These are phyloP conservation scores for Berkeleyomyces rouxiae DNA, from an alignment of 2,329 filamentous ascomycete genomes.

Conservation along the genomic window DNA sequence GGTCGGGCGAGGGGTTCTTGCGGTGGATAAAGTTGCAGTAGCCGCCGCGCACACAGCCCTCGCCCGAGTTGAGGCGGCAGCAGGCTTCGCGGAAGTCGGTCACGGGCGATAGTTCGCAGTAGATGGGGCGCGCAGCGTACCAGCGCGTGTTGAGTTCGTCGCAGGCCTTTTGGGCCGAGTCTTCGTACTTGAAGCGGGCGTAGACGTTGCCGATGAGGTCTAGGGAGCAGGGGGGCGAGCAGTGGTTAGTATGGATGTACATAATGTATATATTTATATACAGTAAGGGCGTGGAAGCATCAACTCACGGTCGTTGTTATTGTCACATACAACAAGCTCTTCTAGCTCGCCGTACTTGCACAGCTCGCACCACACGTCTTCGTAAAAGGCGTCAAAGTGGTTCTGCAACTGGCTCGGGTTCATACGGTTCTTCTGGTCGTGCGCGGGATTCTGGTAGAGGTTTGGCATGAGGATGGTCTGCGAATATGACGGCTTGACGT, in stretches of 20 bases:
- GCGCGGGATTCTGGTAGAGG: conserved; percentile 96
- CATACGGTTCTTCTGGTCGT: conserved; percentile 95
- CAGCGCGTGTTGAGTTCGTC: conserved; percentile 86
- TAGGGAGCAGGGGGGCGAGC: conserved; percentile 19
- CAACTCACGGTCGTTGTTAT: conserved; percentile 84
- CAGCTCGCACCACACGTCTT: conserved; percentile 99
- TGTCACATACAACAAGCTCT: conserved; percentile 96
- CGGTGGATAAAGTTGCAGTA: conserved; percentile 99
- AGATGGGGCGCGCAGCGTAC: conserved; percentile 94
- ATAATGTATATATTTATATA: neutral
- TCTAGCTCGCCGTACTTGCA: conserved; percentile 97
- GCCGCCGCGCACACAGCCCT: conserved; percentile 86
- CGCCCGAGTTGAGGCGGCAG: conserved; percentile 82
- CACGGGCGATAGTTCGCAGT: conserved; percentile 91
- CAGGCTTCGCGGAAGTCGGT: conserved; percentile 98
- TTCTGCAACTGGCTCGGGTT: conserved; percentile 91
- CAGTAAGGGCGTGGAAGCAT: neutral
- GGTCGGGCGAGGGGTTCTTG: conserved; percentile 79
- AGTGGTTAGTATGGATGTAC: conserved; percentile 16
- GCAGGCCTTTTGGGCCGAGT: conserved; percentile 82
- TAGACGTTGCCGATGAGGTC: conserved; percentile 98
- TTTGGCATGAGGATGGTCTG: conserved; percentile 97
- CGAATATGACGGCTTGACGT: conserved; percentile 96
- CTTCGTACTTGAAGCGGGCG: conserved; percentile 99
- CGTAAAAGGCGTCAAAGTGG: conserved; percentile 99